Evolutionary conservation across 176 grass and related monocot genomes (phyloP), one percentile per base, ranked within the genome.

Genomic region (Triticum timopheevii): DNA sequence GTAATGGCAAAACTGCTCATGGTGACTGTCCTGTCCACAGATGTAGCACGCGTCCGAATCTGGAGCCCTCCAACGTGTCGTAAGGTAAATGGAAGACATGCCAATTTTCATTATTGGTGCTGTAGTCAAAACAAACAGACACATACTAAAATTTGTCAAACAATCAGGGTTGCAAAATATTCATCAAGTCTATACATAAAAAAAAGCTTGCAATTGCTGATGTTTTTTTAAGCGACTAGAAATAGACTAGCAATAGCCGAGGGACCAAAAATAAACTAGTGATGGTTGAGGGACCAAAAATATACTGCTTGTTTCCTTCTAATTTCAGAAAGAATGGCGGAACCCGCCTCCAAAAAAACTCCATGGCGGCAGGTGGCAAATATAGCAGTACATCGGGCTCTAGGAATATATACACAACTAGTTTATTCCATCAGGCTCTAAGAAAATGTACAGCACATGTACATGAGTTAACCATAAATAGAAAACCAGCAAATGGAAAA

Each of bases 1-100:
- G 69, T 22, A 87, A 20, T 56, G 85, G 9, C 85, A 87, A 10
- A 27, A 74, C 8, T 52, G 77, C 77, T 87, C 85, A 8, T 3
- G 6, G 39, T 74, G 77, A 15, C 34, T 12, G 1, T 38, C 54
- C 13, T 35, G 24, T 49, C 85, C 78, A 3, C 68, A 81, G 20
- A 87, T 34, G 38, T 50, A 87, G 28, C 77, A 87, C 6, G 10
- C 8, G 5, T 85, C 7, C 3, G 20, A 35, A 47, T 34, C 59
- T 52, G 71, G 59, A 31, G 59, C 36, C 59, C 59, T 84, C 61
- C 30, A 50, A 20, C 23, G 50, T 3, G 25, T 39, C 59, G 0
- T 52, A 10, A 50, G 1, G 10, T 7, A 3, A 24, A 65, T 76
- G 6, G 11, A 24, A 65, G 31, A 35, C 58, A 65, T 35, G 39